Percentiles rank a stretch among this genome's conserved stretches.
Conservation (phyloP, 805 yeast genomes). For the Yamadazyma endophytica region DNA sequence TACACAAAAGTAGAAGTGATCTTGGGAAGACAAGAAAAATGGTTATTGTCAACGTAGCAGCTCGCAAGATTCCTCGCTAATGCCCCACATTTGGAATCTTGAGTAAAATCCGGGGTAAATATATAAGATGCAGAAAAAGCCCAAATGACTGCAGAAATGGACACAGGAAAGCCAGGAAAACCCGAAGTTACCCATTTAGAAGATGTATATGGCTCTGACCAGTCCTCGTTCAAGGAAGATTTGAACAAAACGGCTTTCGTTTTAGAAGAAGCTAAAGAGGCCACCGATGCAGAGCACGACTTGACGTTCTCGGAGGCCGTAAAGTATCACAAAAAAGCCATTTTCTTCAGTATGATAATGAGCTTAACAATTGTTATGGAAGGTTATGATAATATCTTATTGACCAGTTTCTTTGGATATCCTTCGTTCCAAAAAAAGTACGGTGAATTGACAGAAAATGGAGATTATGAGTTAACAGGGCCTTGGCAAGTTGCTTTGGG, state of each 20-base stretch:
- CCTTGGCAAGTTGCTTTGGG: slow-evolving; percentile 27
- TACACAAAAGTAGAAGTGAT: no score
- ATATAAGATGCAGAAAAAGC: no score
- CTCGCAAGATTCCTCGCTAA: no score
- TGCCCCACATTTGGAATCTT: no score
- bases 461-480: slow-evolving; percentile 15
- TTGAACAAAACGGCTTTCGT: background rate
- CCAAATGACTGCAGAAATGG: no score
- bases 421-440: slow-evolving; percentile 28
- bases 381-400: slow-evolving; percentile 31
- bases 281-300: slow-evolving; percentile 13
- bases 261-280: slow-evolving; percentile 12
- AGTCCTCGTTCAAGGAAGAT: slow-evolving; percentile 3
- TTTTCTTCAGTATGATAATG: slow-evolving; percentile 41
- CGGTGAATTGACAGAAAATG: slow-evolving; percentile 23
- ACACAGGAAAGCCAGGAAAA: slow-evolving; percentile 8
- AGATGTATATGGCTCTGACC: slow-evolving; percentile 4
- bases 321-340: slow-evolving; percentile 28
- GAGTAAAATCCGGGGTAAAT: no score
- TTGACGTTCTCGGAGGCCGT: slow-evolving; percentile 4
- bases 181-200: slow-evolving; percentile 3
- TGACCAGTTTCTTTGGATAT: slow-evolving; percentile 33
- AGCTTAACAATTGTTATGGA: slow-evolving; percentile 38
- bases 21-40: no score
- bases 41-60: no score